phyloP scores from a whole-genome alignment of 345 rosid genomes.

The Bretschneidera sinensis region DNA sequence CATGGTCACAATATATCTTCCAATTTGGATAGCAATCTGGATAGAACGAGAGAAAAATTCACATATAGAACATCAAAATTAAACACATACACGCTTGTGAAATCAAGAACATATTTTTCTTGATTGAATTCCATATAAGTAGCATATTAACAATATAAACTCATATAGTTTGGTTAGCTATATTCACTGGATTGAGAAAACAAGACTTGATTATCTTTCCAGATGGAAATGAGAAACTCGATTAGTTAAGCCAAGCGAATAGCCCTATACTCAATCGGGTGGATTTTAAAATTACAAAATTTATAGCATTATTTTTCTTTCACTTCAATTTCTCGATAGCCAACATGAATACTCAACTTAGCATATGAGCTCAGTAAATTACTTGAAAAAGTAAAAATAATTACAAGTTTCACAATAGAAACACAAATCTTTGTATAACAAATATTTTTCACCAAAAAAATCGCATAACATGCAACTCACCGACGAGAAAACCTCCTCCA shows the following conservation, averaged over 20 bases:
- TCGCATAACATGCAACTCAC: slow-evolving; percentile 30
- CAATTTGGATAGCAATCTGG: slow-evolving; percentile 80
- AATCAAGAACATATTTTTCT: neutral
- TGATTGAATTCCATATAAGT: too few species aligned
- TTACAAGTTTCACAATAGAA: neutral
- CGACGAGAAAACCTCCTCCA: slow-evolving; percentile 54
- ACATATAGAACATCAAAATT: too few species aligned
- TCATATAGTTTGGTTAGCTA: too few species aligned
- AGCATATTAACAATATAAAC: too few species aligned
- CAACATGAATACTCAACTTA: neutral
- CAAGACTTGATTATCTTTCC: neutral
- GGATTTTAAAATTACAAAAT: too few species aligned
- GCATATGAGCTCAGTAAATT: neutral
- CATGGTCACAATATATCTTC: slow-evolving; percentile 92
- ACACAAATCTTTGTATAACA: neutral
- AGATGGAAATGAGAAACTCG: too few species aligned
- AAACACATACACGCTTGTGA: neutral
- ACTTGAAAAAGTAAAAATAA: neutral
- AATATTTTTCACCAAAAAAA: slow-evolving; percentile 5
- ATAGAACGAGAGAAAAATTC: neutral
- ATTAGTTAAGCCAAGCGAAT: too few species aligned
- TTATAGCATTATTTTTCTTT: neutral
- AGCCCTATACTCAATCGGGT: too few species aligned
- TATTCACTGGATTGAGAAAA: too few species aligned
- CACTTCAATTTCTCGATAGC: neutral